Conservation (phyloP, 305 asterid genomes). For the Petunia hybrid region DNA sequence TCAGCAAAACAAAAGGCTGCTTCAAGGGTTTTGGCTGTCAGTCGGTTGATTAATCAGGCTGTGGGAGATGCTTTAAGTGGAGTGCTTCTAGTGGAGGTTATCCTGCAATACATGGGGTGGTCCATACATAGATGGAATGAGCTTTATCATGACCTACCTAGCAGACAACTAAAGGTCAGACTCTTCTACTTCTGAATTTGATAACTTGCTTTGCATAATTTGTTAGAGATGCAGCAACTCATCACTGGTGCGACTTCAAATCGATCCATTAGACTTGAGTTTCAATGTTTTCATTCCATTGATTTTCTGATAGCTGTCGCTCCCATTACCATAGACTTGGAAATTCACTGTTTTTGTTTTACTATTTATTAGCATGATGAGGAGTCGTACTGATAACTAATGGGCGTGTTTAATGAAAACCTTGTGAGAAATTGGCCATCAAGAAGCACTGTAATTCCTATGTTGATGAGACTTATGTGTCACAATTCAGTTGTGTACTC, state of each 20-base stretch:
- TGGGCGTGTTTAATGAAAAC: not conserved
- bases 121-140: conserved; percentile 76
- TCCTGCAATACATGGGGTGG: conserved; percentile 73
- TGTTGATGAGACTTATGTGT: conserved; percentile 2
- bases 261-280: not conserved
- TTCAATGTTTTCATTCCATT: not conserved
- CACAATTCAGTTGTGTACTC: no score
- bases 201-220: not conserved
- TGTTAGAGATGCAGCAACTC: not conserved
- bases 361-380: conserved; percentile 8
- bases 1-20: conserved; percentile 79
- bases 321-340: not conserved
- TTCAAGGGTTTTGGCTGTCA: conserved; percentile 76
- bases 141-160: conserved; percentile 84
- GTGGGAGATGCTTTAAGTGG: conserved; percentile 93
- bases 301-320: conserved; percentile 7
- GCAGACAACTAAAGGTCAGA: conserved; percentile 89
- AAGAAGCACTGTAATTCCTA: conserved; percentile 8
- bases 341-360: not conserved
- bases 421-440: not conserved
- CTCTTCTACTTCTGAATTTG: not conserved
- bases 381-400: conserved; percentile 4
- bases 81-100: conserved; percentile 84
- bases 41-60: conserved; percentile 90
- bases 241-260: not conserved